phyloP scores from a whole-genome alignment of 371 early-diverging fungal species.

The Circinella umbellata region DNA sequence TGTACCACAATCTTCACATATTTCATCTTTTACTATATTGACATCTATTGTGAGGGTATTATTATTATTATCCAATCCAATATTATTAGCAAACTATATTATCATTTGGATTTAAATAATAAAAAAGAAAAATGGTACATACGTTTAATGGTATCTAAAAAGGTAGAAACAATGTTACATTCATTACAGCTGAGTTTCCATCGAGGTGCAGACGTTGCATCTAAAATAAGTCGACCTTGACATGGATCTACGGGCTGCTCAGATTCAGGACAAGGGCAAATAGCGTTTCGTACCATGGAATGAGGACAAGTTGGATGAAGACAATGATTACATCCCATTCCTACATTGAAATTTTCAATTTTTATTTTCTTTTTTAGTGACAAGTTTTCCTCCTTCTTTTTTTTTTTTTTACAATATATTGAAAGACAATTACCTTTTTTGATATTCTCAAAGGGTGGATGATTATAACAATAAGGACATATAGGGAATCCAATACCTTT shows the following conservation, averaged over 20 bases:
- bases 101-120: too few species aligned
- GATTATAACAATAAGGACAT: slow-evolving; percentile 60
- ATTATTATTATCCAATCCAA: too few species aligned
- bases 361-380: neutral
- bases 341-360: slow-evolving; percentile 12
- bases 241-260: slow-evolving; percentile 41
- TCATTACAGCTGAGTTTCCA: slow-evolving; percentile 60
- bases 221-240: slow-evolving; percentile 49
- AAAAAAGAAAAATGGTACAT: slow-evolving; percentile 4
- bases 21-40: slow-evolving; percentile 26
- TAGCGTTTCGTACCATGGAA: slow-evolving; percentile 50
- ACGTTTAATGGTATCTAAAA: slow-evolving; percentile 52
- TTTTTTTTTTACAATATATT: neutral
- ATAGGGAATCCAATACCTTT: slow-evolving; percentile 59
- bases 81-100: too few species aligned
- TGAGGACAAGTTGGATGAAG: slow-evolving; percentile 55
- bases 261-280: slow-evolving; percentile 53
- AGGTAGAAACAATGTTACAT: slow-evolving; percentile 53
- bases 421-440: slow-evolving; percentile 31
- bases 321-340: slow-evolving; percentile 60
- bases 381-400: too few species aligned
- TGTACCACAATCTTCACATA: slow-evolving; percentile 49
- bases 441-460: slow-evolving; percentile 58
- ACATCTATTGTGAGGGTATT: too few species aligned
- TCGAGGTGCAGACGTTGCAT: slow-evolving; percentile 58